These are phyloP conservation scores for Stramenopiles sp. DNA, from an alignment of 352 stramenopile species.

Conservation along the genomic window DNA sequence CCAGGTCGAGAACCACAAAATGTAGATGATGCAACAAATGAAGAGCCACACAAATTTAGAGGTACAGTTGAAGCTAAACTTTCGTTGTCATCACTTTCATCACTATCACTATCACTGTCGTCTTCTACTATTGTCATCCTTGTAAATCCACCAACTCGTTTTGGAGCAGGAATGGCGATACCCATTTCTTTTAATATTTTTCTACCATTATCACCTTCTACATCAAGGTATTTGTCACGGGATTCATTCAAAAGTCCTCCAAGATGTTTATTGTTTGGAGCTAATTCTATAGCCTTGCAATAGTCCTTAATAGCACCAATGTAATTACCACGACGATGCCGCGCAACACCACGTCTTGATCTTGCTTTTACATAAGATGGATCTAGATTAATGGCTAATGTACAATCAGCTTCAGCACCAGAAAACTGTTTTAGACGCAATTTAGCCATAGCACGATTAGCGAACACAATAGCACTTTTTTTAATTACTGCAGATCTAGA, in stretches of 20 bases:
- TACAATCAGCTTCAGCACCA: constrained; percentile 2
- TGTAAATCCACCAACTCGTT: no score
- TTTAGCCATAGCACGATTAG: neutral
- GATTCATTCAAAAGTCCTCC: neutral
- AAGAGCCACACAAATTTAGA: no score
- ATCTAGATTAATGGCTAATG: constrained; percentile 6
- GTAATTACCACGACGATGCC: constrained; percentile 1
- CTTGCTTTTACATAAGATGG: constrained; percentile 2
- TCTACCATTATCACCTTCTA: constrained; percentile 1
- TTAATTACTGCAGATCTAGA: no score
- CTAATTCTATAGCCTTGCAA: neutral
- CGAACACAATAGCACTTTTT: constrained; percentile 3
- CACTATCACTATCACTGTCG: no score
- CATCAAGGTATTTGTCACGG: neutral
- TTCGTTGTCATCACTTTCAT: no score
- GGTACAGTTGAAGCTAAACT: no score
- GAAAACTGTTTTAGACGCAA: neutral
- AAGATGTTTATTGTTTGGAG: constrained; percentile 7
- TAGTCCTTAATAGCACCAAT: neutral
- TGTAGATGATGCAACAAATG: no score
- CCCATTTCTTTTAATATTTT: no score
- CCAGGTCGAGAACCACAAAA: no score
- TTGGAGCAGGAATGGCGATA: no score
- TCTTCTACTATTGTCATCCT: no score
- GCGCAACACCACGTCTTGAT: neutral